These are phyloP conservation scores for Xanthoconium stramineum DNA, from an alignment of 768 basidiomycete species.

Conservation along the genomic window DNA sequence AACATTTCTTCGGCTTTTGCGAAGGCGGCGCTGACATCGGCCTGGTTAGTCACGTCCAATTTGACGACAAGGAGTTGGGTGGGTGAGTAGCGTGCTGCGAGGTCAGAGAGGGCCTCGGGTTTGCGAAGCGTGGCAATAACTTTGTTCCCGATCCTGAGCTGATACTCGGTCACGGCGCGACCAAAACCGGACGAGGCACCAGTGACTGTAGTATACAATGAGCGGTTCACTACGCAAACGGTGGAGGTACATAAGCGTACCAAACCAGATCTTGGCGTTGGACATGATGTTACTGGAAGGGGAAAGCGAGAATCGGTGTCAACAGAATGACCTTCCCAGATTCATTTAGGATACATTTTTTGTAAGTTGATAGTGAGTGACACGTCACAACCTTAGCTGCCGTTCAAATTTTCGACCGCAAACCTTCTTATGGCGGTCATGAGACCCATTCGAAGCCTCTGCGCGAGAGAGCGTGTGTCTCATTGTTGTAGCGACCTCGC, in stretches of 20 bases:
- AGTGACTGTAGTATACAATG: constrained; percentile 19
- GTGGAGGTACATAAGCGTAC: background rate
- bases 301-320: too few species aligned
- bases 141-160: constrained; percentile 34
- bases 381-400: too few species aligned
- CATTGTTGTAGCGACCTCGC: too few species aligned
- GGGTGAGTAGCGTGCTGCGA: constrained; percentile 20
- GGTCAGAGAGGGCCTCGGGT: constrained; percentile 28
- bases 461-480: too few species aligned
- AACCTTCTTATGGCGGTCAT: too few species aligned
- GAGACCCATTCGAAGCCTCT: too few species aligned
- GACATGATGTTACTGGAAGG: constrained; percentile 7
- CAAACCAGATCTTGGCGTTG: constrained; percentile 17
- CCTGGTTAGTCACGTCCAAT: constrained; percentile 31
- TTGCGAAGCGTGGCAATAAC: constrained; percentile 44
- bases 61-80: constrained; percentile 29
- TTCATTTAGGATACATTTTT: too few species aligned
- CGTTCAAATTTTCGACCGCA: too few species aligned
- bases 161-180: constrained; percentile 29
- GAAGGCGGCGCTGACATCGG: constrained; percentile 29
- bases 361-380: too few species aligned
- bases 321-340: too few species aligned
- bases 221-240: background rate
- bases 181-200: constrained; percentile 42
- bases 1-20: constrained; percentile 22